These are phyloP conservation scores for Tulasnella sp. DNA, from an alignment of 768 basidiomycete genomes.

Conservation along the genomic window DNA sequence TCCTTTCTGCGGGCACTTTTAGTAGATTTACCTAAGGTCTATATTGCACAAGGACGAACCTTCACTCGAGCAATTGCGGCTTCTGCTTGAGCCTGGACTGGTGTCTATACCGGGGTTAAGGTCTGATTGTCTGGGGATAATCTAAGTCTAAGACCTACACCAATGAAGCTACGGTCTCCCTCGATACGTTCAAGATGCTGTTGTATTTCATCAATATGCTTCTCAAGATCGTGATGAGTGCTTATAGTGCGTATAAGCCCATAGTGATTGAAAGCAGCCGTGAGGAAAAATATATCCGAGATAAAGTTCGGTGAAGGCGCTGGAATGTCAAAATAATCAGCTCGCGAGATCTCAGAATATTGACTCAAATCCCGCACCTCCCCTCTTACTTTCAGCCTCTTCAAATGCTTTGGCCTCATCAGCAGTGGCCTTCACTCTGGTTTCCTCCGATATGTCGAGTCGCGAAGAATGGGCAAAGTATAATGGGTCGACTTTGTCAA, in stretches of 20 bases:
- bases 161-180: conserved; percentile 70
- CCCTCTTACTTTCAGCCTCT: conserved; percentile 34
- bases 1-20: conserved; percentile 36
- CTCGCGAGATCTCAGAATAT: not conserved
- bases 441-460: conserved; percentile 75
- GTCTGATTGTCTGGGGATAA: conserved; percentile 1
- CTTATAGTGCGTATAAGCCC: conserved; percentile 74
- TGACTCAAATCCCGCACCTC: conserved; percentile 19
- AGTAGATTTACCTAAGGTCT: not conserved
- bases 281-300: conserved; percentile 85
- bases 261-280: conserved; percentile 77
- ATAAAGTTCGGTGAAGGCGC: conserved; percentile 79
- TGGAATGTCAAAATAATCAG: conserved; percentile 20
- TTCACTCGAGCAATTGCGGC: conserved; percentile 65
- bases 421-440: conserved; percentile 82
- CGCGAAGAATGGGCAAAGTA: conserved; percentile 64
- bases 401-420: conserved; percentile 73
- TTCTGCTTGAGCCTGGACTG: conserved; percentile 64
- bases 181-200: conserved; percentile 62
- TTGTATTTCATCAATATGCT: conserved; percentile 51
- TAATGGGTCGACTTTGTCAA: conserved; percentile 78
- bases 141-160: conserved; percentile 35
- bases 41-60: conserved; percentile 26
- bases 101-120: conserved; percentile 33
- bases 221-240: conserved; percentile 38